These are phyloP conservation scores for Russula sp. DNA, from an alignment of 768 basidiomycete genomes.

Conservation along the genomic window DNA sequence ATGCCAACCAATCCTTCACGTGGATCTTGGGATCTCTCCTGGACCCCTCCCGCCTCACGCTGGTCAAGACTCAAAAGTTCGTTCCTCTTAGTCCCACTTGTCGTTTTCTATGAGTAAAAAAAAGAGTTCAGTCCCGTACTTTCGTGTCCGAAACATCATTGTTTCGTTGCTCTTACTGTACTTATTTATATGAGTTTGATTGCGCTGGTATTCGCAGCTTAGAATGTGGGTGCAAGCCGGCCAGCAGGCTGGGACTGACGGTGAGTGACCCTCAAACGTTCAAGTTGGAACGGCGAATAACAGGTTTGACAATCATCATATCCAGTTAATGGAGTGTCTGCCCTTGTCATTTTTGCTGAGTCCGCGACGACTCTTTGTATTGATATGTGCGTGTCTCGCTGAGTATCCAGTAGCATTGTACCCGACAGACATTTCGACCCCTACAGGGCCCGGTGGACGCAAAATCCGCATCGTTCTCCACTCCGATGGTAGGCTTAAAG, in stretches of 20 bases:
- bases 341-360: too few relatives aligned
- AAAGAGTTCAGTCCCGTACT: neutral
- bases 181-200: slow-evolving; percentile 35
- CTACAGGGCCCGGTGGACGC: slow-evolving; percentile 32
- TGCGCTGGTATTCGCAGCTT: slow-evolving; percentile 15
- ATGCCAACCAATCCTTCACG: too few relatives aligned
- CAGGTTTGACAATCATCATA: too few relatives aligned
- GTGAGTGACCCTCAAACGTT: neutral
- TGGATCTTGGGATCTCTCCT: neutral
- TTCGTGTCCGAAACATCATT: neutral
- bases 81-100: slow-evolving; percentile 51
- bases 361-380: too few relatives aligned
- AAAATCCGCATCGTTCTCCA: slow-evolving; percentile 15
- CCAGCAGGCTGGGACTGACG: neutral
- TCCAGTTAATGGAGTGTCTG: neutral
- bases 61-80: slow-evolving; percentile 46
- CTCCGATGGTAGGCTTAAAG: too few relatives aligned
- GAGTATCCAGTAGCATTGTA: slow-evolving; percentile 25
- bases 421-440: too few relatives aligned
- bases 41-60: neutral
- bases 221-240: slow-evolving; percentile 9
- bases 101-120: slow-evolving; percentile 47
- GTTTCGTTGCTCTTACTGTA: slow-evolving; percentile 27
- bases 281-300: too few relatives aligned
- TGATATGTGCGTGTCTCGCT: neutral